Percentiles rank a stretch among this genome's conserved stretches.
These are phyloP conservation scores for Sporothrix curviconia DNA, from an alignment of 2,329 filamentous ascomycete species.

Conservation along the genomic window DNA sequence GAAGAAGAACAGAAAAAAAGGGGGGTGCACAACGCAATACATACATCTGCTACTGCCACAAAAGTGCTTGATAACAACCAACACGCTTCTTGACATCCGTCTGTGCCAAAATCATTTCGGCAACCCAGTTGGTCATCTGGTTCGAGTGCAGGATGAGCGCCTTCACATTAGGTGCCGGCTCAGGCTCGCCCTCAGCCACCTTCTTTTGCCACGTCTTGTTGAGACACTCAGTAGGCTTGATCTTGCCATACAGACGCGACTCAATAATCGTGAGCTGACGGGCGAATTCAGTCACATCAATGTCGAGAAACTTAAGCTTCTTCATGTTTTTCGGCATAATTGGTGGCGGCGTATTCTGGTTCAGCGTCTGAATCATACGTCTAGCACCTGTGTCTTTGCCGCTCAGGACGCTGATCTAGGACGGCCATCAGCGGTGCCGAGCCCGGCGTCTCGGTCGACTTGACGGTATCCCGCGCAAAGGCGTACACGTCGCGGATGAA, in stretches of 20 bases:
- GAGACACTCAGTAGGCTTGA: conserved; percentile 89
- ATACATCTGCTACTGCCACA: conserved; percentile 88
- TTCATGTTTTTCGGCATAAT: conserved; percentile 99
- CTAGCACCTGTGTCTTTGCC: conserved; percentile 84
- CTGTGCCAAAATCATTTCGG: conserved; percentile 96
- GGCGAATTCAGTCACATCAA: conserved; percentile 94
- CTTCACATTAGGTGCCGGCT: conserved; percentile 90
- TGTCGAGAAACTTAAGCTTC: conserved; percentile 97
- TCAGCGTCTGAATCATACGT: conserved; percentile 79
- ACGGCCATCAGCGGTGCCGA: conserved; percentile 77
- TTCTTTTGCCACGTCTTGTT: conserved; percentile 99
- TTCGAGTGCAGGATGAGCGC: conserved; percentile 96
- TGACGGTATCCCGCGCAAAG: conserved; percentile 87
- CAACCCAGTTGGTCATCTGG: conserved; percentile 98
- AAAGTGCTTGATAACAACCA: conserved; percentile 98
- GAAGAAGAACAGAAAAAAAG: neutral
- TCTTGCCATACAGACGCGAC: conserved; percentile 88
- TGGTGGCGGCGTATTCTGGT: conserved; percentile 72
- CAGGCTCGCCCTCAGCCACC: conserved; percentile 68
- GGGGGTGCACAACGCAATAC: too few species aligned
- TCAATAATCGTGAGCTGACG: conserved; percentile 96
- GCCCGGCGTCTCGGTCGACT: conserved; percentile 87
- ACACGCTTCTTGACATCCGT: conserved; percentile 92
- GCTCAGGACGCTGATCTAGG: conserved; percentile 77
- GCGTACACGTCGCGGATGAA: conserved; percentile 82